Conservation (phyloP, 140 eudicot genomes). For the Cichorium intybus region DNA sequence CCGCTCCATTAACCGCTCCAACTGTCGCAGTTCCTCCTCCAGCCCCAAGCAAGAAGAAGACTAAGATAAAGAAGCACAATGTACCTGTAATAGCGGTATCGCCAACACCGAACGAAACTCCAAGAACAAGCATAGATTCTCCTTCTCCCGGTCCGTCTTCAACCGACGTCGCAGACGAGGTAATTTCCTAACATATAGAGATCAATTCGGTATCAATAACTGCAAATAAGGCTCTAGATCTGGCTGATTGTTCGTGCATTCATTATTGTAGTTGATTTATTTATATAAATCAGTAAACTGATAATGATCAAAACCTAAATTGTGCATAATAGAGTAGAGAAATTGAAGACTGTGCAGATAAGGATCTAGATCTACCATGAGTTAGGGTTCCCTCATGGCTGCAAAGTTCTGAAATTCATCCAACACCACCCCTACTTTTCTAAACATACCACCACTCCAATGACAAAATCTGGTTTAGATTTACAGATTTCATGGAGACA, state of each 20-base stretch:
- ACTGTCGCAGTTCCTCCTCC: conserved; percentile 33
- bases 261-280: too few species aligned
- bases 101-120: conserved; percentile 36
- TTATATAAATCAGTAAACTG: background rate
- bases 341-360: conserved; percentile 35
- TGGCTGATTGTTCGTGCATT: background rate
- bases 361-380: too few species aligned
- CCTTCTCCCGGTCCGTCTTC: conserved; percentile 48
- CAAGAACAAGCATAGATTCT: conserved; percentile 40
- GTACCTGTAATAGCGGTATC: conserved; percentile 23
- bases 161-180: conserved; percentile 33
- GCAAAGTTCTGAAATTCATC: too few species aligned
- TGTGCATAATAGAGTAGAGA: conserved; percentile 71
- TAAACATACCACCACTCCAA: too few species aligned
- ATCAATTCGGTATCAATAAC: background rate
- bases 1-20: too few species aligned
- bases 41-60: conserved; percentile 38
- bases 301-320: background rate
- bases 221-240: background rate
- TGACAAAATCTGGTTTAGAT: too few species aligned
- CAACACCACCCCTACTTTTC: too few species aligned
- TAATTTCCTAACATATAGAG: background rate
- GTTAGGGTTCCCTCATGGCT: too few species aligned
- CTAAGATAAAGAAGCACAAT: conserved; percentile 29
- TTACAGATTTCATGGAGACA: too few species aligned